Conservation (phyloP, 2,329 filamentous ascomycete species). For the Botryotinia narcissicola region DNA sequence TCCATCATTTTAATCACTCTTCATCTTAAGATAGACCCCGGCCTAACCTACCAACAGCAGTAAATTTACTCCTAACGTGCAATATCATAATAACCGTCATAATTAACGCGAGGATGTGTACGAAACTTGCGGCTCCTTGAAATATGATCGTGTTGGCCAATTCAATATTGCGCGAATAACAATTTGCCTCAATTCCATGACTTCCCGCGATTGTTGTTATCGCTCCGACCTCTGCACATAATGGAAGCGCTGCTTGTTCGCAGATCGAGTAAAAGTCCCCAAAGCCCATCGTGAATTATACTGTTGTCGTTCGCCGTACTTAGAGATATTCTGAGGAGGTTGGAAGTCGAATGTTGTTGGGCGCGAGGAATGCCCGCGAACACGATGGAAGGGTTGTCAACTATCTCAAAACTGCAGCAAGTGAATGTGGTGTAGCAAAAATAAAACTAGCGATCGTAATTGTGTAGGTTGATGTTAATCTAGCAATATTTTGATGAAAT, state of each 20-base stretch:
- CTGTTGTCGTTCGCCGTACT: constrained; percentile 17
- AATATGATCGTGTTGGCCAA: constrained; percentile 98
- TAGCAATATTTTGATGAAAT: constrained; percentile 20
- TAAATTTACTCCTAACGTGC: constrained; percentile 96
- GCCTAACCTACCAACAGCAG: constrained; percentile 75
- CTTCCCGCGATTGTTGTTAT: constrained; percentile 64
- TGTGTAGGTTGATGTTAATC: constrained; percentile 23
- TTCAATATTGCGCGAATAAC: constrained; percentile 93
- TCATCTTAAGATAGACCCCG: neutral
- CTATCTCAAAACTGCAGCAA: constrained; percentile 25
- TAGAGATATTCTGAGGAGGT: constrained; percentile 25
- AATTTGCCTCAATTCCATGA: constrained; percentile 81
- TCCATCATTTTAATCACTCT: constrained; percentile 17
- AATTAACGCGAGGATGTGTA: constrained; percentile 83
- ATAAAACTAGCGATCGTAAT: constrained; percentile 14
- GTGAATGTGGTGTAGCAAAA: constrained; percentile 25
- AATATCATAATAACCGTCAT: constrained; percentile 99
- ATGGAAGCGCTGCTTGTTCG: constrained; percentile 76
- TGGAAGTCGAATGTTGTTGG: constrained; percentile 18
- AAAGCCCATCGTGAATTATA: constrained; percentile 64
- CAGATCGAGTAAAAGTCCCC: constrained; percentile 89
- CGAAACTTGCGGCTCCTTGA: constrained; percentile 83
- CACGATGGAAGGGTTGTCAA: constrained; percentile 2
- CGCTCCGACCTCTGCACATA: constrained; percentile 82
- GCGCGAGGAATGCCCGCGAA: constrained; percentile 20